phyloP scores from a whole-genome alignment of 1,139 yeast genomes.

The Suhomyces terraborum region DNA sequence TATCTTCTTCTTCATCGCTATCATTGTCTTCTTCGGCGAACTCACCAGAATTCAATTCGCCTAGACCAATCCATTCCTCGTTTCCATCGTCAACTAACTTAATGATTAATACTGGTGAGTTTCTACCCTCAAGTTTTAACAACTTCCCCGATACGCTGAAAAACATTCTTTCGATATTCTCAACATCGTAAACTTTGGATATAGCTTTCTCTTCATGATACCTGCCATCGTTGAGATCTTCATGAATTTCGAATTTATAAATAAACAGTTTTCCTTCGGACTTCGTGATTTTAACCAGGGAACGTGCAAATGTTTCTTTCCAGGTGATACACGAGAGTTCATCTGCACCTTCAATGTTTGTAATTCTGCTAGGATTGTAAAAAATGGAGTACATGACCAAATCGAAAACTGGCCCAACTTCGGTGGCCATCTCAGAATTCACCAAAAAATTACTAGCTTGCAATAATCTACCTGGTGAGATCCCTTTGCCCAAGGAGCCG shows the following conservation, averaged over 20 bases:
- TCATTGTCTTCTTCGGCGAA: conserved; percentile 30
- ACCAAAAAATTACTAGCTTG: conserved; percentile 60
- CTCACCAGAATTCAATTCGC: conserved; percentile 42
- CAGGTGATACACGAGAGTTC: conserved; percentile 54
- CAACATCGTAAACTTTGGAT: conserved; percentile 38
- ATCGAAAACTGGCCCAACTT: conserved; percentile 62
- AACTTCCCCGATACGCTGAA: conserved; percentile 75
- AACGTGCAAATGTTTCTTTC: conserved; percentile 73
- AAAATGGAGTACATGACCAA: conserved; percentile 66
- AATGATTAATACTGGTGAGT: conserved; percentile 68
- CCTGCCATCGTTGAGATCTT: conserved; percentile 70
- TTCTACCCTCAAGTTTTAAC: conserved; percentile 63
- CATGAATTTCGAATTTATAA: conserved; percentile 53
- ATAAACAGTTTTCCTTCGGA: conserved; percentile 26
- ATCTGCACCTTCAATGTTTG: conserved; percentile 34
- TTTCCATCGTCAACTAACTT: conserved; percentile 35
- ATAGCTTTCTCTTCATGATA: conserved; percentile 59
- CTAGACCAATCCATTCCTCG: conserved; percentile 58
- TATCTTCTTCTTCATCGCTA: conserved; percentile 25
- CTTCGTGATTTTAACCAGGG: conserved; percentile 42
- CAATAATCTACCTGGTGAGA: conserved; percentile 67
- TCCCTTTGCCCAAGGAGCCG: conserved; percentile 49
- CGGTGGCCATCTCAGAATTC: conserved; percentile 16
- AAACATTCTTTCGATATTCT: conserved; percentile 54
- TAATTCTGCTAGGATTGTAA: conserved; percentile 55